These are phyloP conservation scores for Calvatia gigantea DNA, from an alignment of 768 basidiomycete species.

Conservation along the genomic window DNA sequence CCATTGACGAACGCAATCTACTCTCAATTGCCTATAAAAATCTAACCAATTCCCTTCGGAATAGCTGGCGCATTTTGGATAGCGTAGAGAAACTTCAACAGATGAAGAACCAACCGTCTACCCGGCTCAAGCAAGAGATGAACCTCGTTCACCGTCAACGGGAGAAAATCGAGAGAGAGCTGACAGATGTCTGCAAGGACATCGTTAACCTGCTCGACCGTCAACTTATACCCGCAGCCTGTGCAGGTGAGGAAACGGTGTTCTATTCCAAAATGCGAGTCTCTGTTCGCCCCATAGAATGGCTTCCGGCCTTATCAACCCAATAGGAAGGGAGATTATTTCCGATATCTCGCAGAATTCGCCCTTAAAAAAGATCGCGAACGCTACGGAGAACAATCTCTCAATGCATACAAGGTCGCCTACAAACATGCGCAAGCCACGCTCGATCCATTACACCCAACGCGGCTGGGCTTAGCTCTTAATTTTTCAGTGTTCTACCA, in stretches of 20 bases:
- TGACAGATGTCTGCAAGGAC: constrained; percentile 76
- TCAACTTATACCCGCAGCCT: constrained; percentile 43
- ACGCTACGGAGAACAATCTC: constrained; percentile 67
- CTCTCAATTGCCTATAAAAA: constrained; percentile 92
- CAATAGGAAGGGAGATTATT: constrained; percentile 68
- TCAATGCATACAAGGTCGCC: constrained; percentile 82
- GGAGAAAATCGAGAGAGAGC: constrained; percentile 71
- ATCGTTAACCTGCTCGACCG: constrained; percentile 69
- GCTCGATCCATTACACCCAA: constrained; percentile 78
- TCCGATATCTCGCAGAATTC: constrained; percentile 87
- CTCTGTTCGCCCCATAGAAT: neutral
- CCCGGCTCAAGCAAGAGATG: constrained; percentile 44
- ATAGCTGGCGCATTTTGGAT: constrained; percentile 82
- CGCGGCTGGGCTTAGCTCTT: constrained; percentile 81
- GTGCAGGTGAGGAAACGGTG: constrained; percentile 76
- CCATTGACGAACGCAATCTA: constrained; percentile 84
- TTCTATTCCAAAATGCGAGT: constrained; percentile 88
- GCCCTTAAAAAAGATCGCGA: constrained; percentile 68
- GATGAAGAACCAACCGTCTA: constrained; percentile 34
- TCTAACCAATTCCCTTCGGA: constrained; percentile 76
- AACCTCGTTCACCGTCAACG: constrained; percentile 70
- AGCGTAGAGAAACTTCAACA: constrained; percentile 69
- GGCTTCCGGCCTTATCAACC: neutral
- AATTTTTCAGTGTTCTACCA: constrained; percentile 96
- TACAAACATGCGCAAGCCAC: constrained; percentile 78